Conservation (phyloP, 495 filamentous ascomycete genomes). For the Aspergillus cavernicola region DNA sequence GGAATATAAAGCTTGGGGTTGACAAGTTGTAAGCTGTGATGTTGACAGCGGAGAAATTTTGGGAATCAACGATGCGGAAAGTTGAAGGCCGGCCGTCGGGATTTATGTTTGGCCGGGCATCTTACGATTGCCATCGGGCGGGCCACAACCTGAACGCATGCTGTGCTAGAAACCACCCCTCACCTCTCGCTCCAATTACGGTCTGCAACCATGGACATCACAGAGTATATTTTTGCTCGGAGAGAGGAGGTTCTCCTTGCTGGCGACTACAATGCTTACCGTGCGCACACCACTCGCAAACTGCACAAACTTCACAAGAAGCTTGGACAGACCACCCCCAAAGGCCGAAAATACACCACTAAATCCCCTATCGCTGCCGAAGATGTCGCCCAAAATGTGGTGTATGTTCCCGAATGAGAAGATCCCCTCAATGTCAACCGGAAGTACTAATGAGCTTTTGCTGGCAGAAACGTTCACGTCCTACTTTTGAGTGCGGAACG, state of each 20-base stretch:
- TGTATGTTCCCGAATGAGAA: slow-evolving; percentile 50
- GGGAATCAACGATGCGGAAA: slow-evolving; percentile 10
- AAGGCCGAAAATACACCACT: slow-evolving; percentile 76
- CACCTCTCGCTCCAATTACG: neutral
- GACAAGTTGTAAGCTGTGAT: neutral
- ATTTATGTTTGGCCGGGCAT: slow-evolving; percentile 38
- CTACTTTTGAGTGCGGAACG: slow-evolving; percentile 83
- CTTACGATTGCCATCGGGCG: slow-evolving; percentile 32
- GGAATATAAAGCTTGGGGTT: neutral
- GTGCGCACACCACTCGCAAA: slow-evolving; percentile 71
- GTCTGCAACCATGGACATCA: slow-evolving; percentile 73
- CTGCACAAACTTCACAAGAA: slow-evolving; percentile 81
- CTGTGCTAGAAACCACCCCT: slow-evolving; percentile 2
- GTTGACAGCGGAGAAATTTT: slow-evolving; percentile 21
- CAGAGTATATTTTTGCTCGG: slow-evolving; percentile 69
- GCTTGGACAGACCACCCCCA: slow-evolving; percentile 74
- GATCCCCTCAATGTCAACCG: neutral
- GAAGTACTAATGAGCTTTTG: slow-evolving; percentile 16
- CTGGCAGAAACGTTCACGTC: slow-evolving; percentile 67
- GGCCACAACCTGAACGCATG: slow-evolving; percentile 4
- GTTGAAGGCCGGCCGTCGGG: slow-evolving; percentile 29
- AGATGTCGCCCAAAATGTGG: slow-evolving; percentile 71
- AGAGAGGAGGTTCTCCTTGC: slow-evolving; percentile 78
- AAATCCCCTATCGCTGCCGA: slow-evolving; percentile 69
- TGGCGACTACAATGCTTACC: slow-evolving; percentile 86